Evolutionary conservation across 108 stramenopile species (phyloP), one percentile per base, ranked within the genome.

Genomic region (Nitzschia palea): DNA sequence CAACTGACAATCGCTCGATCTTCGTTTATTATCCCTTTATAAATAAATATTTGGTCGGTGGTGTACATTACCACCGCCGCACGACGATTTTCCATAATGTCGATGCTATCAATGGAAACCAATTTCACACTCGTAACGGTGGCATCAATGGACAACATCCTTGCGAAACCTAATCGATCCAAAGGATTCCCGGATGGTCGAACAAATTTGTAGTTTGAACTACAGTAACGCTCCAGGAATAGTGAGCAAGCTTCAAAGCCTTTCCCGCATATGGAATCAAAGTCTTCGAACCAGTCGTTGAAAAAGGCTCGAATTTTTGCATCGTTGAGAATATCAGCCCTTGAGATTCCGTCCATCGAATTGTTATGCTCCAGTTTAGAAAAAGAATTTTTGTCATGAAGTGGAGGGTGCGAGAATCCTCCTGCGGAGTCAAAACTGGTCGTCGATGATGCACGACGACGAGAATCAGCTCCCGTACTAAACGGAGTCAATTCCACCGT

Each of bases 131-230:
- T 4, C 33, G 4, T 61, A 20, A 35, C 42, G 3, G 3, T 37
- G 14, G 22, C 22, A 23, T 61, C 59, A 3, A 9, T 33, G 4
- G 36, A 33, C 4, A 61, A 42, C 26, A 43, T 4, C 6, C 10
- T 6, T 3, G 40, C 36, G 20, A 61, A 28, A 18, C 59, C 37
- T 4, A 18, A 35, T 9, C 37, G 5, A 33, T 27, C 36, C 6
- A 61, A 4, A 4, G 59, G 59, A 43, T 61, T 61, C 4, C 59
- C 59, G 5, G 59, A 40, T 3, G 36, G 33, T 5, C 59, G 59
- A 43, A 61, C 22, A 9, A 29, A 56, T 14, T 15, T 4, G 27
- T 29, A 56, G 14, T 34, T 27, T 5, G 55, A 18, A 20, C 47
- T 48, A 20, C 22, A 48, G n/a, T 48, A 48, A 4, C 47, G 47